Percentiles rank a stretch among this genome's conserved stretches.
These are phyloP conservation scores for Rhizophagus sp. DNA, from an alignment of 192 early-diverging fungal species.

Conservation along the genomic window DNA sequence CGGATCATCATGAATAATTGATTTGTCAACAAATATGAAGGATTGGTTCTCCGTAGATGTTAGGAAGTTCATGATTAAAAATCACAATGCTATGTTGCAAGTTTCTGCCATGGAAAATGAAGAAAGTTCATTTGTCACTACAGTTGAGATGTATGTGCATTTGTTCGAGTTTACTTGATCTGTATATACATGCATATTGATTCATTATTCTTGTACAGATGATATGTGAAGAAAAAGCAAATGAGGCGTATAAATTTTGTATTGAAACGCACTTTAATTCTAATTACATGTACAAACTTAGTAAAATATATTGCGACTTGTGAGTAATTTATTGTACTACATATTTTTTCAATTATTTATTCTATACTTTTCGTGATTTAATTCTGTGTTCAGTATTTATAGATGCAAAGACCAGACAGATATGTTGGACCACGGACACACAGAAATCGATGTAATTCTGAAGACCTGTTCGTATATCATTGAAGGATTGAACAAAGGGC, in stretches of 20 bases:
- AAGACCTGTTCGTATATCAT: conserved; percentile 33
- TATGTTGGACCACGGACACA: conserved; percentile 21
- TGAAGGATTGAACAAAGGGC: background rate
- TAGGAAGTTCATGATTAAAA: conserved; percentile 27
- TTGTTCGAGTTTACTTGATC: conserved; percentile 17
- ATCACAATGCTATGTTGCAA: conserved; percentile 21
- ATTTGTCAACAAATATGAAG: conserved; percentile 28
- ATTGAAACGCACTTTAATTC: too few relatives aligned
- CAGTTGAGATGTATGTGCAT: background rate
- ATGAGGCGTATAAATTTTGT: conserved; percentile 23
- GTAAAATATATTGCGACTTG: too few relatives aligned
- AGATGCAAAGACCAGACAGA: conserved; percentile 19
- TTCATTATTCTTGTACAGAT: conserved; percentile 28
- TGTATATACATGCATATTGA: conserved; percentile 3
- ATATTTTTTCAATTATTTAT: too few relatives aligned
- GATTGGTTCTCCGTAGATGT: conserved; percentile 26
- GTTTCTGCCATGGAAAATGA: conserved; percentile 16
- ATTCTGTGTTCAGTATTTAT: conserved; percentile 1
- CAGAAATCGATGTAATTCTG: conserved; percentile 31
- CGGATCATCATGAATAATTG: conserved; percentile 28
- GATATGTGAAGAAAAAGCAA: conserved; percentile 10
- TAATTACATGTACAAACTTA: too few relatives aligned
- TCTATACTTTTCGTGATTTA: too few relatives aligned
- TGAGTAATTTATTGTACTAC: too few relatives aligned
- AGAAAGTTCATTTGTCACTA: conserved; percentile 19